Evolutionary conservation across 257 asterid species (phyloP).

Genomic region (Lithospermum erythrorhizon): DNA sequence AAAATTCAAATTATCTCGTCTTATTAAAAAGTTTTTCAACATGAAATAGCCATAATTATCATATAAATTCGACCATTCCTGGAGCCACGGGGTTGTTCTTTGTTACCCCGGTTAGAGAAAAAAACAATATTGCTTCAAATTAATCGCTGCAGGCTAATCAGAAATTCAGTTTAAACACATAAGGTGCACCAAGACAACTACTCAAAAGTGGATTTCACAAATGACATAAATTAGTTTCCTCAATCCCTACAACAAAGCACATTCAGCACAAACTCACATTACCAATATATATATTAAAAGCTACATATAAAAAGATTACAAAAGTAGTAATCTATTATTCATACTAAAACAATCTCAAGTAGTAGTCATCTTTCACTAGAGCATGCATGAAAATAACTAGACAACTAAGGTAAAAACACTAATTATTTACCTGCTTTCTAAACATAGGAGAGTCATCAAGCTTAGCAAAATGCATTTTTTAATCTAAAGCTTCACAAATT

Average conservation of each 20-base stretch:
- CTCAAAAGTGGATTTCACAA: background rate
- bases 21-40: background rate
- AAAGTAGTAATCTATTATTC: too few relatives aligned
- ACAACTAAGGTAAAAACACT: background rate
- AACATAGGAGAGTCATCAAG: conserved; percentile 99
- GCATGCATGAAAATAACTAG: background rate
- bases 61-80: too few relatives aligned
- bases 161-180: background rate
- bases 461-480: conserved; percentile 86
- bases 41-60: too few relatives aligned
- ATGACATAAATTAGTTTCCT: background rate
- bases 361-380: background rate
- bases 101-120: too few relatives aligned
- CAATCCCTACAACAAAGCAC: background rate
- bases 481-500: conserved; percentile 8
- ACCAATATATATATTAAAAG: background rate
- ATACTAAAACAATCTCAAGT: background rate
- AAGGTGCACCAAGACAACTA: background rate
- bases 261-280: too few relatives aligned
- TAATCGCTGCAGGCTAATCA: background rate
- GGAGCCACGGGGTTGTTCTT: too few relatives aligned
- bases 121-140: background rate
- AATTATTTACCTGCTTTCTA: conserved; percentile 74
- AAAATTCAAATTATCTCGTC: too few relatives aligned
- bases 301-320: background rate